phyloP scores from a whole-genome alignment of 208 protist species.

The Wallacemonas sp. region DNA sequence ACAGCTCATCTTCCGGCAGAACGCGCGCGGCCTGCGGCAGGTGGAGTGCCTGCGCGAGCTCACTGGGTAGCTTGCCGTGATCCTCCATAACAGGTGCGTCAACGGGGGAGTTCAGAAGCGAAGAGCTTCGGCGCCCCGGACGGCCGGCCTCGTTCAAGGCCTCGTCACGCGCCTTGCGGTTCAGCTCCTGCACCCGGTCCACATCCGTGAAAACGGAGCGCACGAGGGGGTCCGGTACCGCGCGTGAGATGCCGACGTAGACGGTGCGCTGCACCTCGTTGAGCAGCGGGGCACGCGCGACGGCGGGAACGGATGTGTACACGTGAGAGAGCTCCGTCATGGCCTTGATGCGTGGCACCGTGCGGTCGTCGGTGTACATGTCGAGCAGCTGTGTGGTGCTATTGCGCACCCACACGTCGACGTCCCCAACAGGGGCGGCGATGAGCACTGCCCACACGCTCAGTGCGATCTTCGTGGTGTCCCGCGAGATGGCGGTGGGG shows the following conservation, averaged over 20 bases:
- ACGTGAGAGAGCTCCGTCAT: conserved; percentile 22
- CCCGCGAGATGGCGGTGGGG: conserved; percentile 39
- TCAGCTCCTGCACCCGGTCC: conserved; percentile 7
- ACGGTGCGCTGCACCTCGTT: conserved; percentile 84
- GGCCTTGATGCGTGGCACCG: conserved; percentile 24
- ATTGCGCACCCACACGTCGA: conserved; percentile 67
- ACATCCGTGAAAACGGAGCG: conserved; percentile 77
- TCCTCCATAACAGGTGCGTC: not conserved
- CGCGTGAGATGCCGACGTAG: conserved; percentile 39
- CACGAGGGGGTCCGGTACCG: conserved; percentile 61
- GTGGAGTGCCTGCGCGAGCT: conserved; percentile 12
- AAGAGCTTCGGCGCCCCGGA: not conserved
- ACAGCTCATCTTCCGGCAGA: conserved; percentile 57
- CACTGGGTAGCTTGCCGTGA: conserved; percentile 10
- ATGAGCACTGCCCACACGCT: conserved; percentile 80
- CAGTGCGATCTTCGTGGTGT: conserved; percentile 52
- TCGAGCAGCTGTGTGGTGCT: conserved; percentile 46
- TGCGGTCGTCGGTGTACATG: conserved; percentile 25
- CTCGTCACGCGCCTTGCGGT: not conserved
- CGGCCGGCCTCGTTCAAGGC: not conserved
- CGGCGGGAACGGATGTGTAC: conserved; percentile 45
- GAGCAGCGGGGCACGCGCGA: conserved; percentile 67
- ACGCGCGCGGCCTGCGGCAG: not conserved
- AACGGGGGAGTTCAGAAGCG: conserved; percentile 3
- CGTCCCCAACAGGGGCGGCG: conserved; percentile 48